phyloP scores from a whole-genome alignment of 2,329 filamentous ascomycete genomes.

The Microsporum canis region DNA sequence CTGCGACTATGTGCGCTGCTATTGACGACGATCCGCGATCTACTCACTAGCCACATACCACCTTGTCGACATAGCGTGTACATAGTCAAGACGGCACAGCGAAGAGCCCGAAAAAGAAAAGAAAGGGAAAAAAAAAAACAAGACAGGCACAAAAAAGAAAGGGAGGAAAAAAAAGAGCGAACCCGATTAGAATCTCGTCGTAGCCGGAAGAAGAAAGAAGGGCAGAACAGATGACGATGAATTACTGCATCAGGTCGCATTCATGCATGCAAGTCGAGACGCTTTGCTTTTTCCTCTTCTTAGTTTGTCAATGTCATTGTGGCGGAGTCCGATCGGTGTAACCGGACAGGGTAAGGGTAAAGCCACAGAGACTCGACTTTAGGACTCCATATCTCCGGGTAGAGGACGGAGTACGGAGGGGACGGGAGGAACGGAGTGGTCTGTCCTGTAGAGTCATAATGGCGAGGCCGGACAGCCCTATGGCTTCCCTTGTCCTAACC shows the following conservation, averaged over 20 bases:
- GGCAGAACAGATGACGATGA: background rate
- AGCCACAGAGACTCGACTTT: background rate
- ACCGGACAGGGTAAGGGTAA: background rate
- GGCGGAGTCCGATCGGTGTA: background rate
- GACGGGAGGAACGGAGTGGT: background rate
- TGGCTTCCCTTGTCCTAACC: background rate
- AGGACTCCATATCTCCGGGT: background rate
- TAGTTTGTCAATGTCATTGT: background rate
- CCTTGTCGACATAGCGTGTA: background rate
- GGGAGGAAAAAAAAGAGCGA: background rate
- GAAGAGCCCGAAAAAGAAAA: background rate
- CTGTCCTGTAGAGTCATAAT: background rate
- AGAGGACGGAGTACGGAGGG: background rate
- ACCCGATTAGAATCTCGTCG: background rate
- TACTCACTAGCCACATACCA: background rate
- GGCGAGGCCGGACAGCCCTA: background rate
- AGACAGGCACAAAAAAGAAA: background rate
- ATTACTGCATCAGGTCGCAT: slow-evolving; percentile 1
- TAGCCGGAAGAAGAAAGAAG: slow-evolving; percentile 4
- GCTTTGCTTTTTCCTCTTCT: background rate
- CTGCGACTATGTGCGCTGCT: background rate
- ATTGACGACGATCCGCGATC: background rate
- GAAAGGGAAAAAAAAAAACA: background rate
- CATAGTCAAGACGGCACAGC: background rate
- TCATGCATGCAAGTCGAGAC: background rate